phyloP scores from a whole-genome alignment of 1,284 basidiomycete genomes.

The Coniferiporia sulphurascens region DNA sequence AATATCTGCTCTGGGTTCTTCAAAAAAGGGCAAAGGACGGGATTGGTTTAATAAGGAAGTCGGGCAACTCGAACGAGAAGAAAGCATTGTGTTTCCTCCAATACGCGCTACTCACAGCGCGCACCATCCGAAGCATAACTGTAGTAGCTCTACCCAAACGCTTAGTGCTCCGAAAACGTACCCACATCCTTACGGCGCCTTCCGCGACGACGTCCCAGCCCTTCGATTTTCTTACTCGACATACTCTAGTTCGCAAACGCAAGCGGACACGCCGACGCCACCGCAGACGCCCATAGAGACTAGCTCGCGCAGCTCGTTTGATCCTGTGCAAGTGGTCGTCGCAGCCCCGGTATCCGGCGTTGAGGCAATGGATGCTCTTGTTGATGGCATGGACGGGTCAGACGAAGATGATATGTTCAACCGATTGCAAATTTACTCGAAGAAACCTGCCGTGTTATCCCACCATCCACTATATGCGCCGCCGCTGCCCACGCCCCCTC shows the following conservation, averaged over 20 bases:
- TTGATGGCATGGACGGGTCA: conserved; percentile 75
- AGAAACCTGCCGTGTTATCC: conserved; percentile 24
- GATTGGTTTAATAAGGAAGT: not conserved
- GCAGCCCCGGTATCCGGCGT: conserved; percentile 72
- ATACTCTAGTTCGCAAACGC: conserved; percentile 14
- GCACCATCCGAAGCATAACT: not conserved
- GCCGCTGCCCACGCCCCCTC: conserved; percentile 73
- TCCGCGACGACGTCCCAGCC: conserved; percentile 16
- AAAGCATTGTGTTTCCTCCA: conserved; percentile 9
- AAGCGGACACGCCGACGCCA: conserved; percentile 14
- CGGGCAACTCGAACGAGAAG: conserved; percentile 5
- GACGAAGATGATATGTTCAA: conserved; percentile 46
- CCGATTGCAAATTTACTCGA: conserved; percentile 1
- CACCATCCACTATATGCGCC: conserved; percentile 72
- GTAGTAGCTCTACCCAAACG: not conserved
- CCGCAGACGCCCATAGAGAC: conserved; percentile 33
- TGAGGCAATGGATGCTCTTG: conserved; percentile 79
- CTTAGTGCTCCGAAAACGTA: conserved; percentile 5
- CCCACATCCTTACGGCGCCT: conserved; percentile 5
- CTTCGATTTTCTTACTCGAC: conserved; percentile 18
- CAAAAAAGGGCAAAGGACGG: conserved; percentile 10
- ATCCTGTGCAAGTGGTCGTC: conserved; percentile 59
- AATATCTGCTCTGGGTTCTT: not conserved
- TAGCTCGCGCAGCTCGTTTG: conserved; percentile 15
- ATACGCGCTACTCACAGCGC: conserved; percentile 3